These are phyloP conservation scores for Camelina laxa DNA, from an alignment of 345 rosid species.

Conservation along the genomic window DNA sequence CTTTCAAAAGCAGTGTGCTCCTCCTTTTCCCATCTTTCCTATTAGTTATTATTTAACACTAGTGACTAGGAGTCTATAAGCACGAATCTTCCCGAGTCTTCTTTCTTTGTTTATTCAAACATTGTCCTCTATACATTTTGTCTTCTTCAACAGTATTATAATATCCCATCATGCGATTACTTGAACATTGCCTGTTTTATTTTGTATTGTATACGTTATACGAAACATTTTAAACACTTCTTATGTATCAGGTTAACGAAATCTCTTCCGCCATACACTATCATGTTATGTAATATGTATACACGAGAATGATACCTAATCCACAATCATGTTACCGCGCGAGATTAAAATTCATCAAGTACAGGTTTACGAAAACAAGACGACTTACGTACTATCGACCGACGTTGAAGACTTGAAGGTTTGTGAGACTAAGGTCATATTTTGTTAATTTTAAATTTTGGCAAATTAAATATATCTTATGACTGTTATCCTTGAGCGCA, in stretches of 20 bases:
- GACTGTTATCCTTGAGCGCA: background rate
- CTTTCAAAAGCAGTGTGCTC: constrained; percentile 37
- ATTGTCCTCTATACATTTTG: constrained; percentile 6
- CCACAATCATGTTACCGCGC: background rate
- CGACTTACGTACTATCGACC: background rate
- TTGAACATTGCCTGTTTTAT: constrained; percentile 24
- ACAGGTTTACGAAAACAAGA: background rate
- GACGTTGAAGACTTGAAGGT: background rate
- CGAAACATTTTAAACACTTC: background rate
- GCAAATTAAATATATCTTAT: too few species aligned
- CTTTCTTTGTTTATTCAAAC: background rate
- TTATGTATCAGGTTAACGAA: background rate
- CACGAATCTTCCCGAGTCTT: constrained; percentile 40
- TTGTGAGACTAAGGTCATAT: background rate
- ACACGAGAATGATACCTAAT: background rate
- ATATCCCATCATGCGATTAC: constrained; percentile 21
- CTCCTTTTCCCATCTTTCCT: constrained; percentile 32
- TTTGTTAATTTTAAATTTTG: background rate
- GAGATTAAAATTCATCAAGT: background rate
- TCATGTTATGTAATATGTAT: background rate
- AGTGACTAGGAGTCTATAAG: constrained; percentile 25
- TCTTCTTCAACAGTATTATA: constrained; percentile 1
- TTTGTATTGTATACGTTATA: constrained; percentile 5
- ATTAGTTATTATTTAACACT: constrained; percentile 13
- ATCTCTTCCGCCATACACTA: background rate